Base-by-base conservation (phyloP, 2,329 filamentous ascomycete genomes). In the Colletotrichum lentis region DNA sequence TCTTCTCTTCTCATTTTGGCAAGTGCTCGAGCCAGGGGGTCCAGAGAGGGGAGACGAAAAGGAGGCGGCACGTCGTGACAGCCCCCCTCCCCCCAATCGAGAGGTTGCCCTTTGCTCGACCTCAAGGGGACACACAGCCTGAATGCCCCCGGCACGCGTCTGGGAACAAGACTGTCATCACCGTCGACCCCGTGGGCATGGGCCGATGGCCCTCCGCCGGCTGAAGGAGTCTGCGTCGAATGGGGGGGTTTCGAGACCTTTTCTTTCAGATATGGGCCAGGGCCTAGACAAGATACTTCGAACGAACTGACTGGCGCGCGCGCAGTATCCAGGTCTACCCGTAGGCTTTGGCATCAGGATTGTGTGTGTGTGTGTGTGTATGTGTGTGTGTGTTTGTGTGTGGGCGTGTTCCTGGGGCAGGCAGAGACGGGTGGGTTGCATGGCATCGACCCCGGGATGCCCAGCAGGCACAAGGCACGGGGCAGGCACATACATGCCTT, bases 291-390 rank as follows among this genome's bases (percentile, higher is more conserved):
- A 67, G 24, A 69, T 52, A 67, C 27, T 27, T 67, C 52, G 67
- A 66, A 67, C 63, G 64, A 69, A 69, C 64, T 53, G 43, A 24
- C 27, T 49, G 39, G n/a, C n/a, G n/a, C n/a, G 43, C 35, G 27
- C 10, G 50, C 35, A 31, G 47, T 31, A 22, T 18, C 35, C 37
- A 55, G 49, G 35, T 35, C 41, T 10, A 46, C 39, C 24, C 24
- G 8, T 24, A 56, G 43, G 62, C 22, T 41, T 10, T 7, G 20
- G 20, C 41, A 8, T 6, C 52, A 22, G n/a, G n/a, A n/a, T n/a
- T n/a, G n/a, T n/a, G n/a, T n/a, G n/a, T n/a, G n/a, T n/a, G n/a
- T n/a, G n/a, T n/a, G n/a, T n/a, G n/a, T n/a, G n/a, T n/a, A n/a
- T n/a, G n/a, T n/a, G n/a, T n/a, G n/a, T 39, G 20, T 24, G 31